Base-by-base conservation (phyloP, 176 grass and related monocot genomes). In the Dactylis glomerata region DNA sequence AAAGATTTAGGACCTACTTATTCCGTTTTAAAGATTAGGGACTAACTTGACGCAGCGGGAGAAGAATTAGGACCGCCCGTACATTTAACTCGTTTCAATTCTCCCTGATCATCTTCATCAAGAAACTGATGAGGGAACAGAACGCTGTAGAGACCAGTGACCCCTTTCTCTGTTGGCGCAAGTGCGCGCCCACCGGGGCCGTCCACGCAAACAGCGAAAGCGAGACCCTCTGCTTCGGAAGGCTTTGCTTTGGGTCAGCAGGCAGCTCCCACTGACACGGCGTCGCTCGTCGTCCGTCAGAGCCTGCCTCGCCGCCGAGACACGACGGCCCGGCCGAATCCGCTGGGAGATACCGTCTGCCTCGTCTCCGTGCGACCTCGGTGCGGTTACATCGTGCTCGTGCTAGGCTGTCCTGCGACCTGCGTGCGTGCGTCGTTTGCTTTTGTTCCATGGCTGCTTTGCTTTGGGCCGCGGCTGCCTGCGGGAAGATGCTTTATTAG, bases 141-240 rank as follows among this genome's bases (percentile, higher is more conserved):
- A 28, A 22, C 61, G 56, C 72, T 46, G 16, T 41, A 19, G 71
- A 64, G 51, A 32, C 51, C 57, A 73, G 56, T 49, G 54, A 45
- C 74, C 17, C 17, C 52, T 16, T 67, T 75, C 30, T 68, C 51
- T 78, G 66, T 83, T 74, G 40, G 47, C 47, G 5, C 71, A 68
- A 68, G 82, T 85, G 82, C 83, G 47, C 3, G 8, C 42, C 70
- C 70, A 73, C 70, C 70, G 23, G 4, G 27, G 12, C 68, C 68
- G 68, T 78, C 42, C 26, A 59, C 65, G 78, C 79, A 49, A 49
- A 66, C 59, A 76, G 85, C 81, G 32, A 91, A 81, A 87, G 85
- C 68, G 31, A 51, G 81, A 34, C 46, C 32, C 79, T 83, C 82
- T 26, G 77, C 89, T 91, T 65, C 84, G 26, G 77, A 72, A 81